phyloP scores from a whole-genome alignment of 139 green algal genomes.

The Penium margaritaceum region DNA sequence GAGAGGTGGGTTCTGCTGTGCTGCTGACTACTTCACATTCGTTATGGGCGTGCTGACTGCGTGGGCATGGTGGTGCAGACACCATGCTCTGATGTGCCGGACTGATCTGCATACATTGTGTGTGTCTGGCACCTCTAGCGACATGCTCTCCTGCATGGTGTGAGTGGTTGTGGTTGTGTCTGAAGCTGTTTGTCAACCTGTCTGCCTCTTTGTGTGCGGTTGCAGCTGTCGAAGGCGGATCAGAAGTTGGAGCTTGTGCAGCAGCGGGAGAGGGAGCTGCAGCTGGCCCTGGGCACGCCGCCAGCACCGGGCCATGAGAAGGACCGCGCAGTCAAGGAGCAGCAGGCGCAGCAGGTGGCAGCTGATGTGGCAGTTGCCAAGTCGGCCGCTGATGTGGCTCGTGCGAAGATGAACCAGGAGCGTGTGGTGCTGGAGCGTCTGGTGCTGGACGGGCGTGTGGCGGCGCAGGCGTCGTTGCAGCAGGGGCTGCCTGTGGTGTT shows the following conservation, averaged over 20 bases:
- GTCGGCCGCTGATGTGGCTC: not conserved
- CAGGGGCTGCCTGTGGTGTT: slow-evolving; percentile 9
- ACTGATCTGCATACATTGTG: too few species aligned
- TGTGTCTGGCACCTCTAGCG: too few species aligned
- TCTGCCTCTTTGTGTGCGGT: not conserved
- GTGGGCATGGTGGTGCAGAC: not conserved
- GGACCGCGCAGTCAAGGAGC: not conserved
- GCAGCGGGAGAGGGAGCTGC: not conserved
- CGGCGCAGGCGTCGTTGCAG: not conserved
- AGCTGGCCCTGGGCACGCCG: not conserved
- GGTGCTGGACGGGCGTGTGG: not conserved
- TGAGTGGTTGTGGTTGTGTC: not conserved
- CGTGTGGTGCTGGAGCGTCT: slow-evolving; percentile 1
- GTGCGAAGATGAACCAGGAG: slow-evolving; percentile 13
- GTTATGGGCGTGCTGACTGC: too few species aligned
- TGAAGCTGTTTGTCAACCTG: not conserved
- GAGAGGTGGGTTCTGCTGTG: too few species aligned
- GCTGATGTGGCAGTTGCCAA: not conserved
- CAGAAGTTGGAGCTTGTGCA: not conserved
- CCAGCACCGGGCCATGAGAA: not conserved
- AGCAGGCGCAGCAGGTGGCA: slow-evolving; percentile 16
- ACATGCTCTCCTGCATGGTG: not conserved
- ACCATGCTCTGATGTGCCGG: not conserved
- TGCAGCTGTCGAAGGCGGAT: not conserved
- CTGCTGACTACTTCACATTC: too few species aligned